Evolutionary conservation across 257 asterid genomes (phyloP), one percentile per base, ranked within the genome.

Genomic region (Forsythia suspensa): DNA sequence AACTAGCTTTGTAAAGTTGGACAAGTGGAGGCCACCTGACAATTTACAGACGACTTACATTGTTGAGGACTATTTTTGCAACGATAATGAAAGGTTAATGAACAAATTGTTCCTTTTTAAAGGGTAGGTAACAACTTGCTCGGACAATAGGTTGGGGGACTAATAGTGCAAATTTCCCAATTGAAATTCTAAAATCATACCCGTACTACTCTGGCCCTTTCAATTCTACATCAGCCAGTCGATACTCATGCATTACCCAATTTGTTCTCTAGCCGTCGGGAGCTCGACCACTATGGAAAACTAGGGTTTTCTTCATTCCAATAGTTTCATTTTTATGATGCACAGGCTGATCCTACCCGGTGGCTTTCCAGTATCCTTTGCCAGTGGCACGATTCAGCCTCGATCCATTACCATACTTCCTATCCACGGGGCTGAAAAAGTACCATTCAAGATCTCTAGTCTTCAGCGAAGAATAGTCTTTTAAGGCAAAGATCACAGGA

Each of bases 231-330:
- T 90, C 96, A 59, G 85, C 67, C 48, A 90, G 92, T 84, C 92
- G 89, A 87, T 95, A 95, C 84, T 95, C 98, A 70, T 95, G 99
- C 99, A 95, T 95, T 41, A 95, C 99, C 98, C 97, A 95, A 81
- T 95, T 92, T 82, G 87, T 89, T 76, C 98, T 89, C 94, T 82
- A 84, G 34, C 99, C 98, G 79, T 76, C 88, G 11, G 99, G 99
- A 57, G 98, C 97, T 13, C 99, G 92, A 16, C 98, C 99, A 79
- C 85, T 81, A 80, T 93, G 98, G 77, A 87, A 95, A 61, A 95
- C 99, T 70, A 95, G 90, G 13, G 99, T 95, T 83, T 95, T 95
- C 91, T 95, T 95, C 96, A 92, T 92, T 81, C 99, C 99, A 18
- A 90, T 95, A 72, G 82, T 79, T 76, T 81, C 81, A 7, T 83